Base-by-base conservation (phyloP, 1,139 yeast genomes). In the Casaregolazyma suthepensis region DNA sequence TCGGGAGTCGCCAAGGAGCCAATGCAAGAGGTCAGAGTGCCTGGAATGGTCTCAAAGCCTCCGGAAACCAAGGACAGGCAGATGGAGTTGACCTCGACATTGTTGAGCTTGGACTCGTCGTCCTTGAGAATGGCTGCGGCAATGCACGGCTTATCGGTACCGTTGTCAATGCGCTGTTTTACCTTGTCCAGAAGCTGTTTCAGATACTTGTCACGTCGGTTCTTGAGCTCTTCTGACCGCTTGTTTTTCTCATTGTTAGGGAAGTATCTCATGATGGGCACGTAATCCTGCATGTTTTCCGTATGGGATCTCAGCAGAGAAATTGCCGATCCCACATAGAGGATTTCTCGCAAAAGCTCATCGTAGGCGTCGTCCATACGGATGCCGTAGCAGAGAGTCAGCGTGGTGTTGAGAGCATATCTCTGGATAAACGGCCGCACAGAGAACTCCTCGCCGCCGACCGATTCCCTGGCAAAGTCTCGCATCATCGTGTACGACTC, bases 11-110 rank as follows among this genome's bases (percentile, higher is more conserved):
- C 74, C 15, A 85, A 67, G 29, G 81, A 81, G 0, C 85, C 85
- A 59, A 84, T 61, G 13, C 83, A 72, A 61, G 83, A 82, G 56
- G 80, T 77, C 52, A 85, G 71, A 48, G 81, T 83, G 43, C 84
- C 72, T 0, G 89, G 83, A 1, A 84, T 80, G 56, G 86, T 85
- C 63, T 85, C 91, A 43, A 85, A 70, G 0, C 91, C 93, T 12
- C 90, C 91, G 63, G 88, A 82, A 0, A 85, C 82, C 80, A 85
- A 79, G 0, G 90, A 82, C 46, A 85, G 69, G 61, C 89, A 83
- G 18, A 83, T 75, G 42, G 87, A 80, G 56, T 75, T 76, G 49
- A 83, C 67, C 61, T 85, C 88, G 9, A 68, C 61, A 22, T 61
- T 57, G 26, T 57, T 50, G 29, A 65, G 61, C 55, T 61, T 63